Conservation (phyloP, 202 grass and related monocot species). For the Carex arenaria region DNA sequence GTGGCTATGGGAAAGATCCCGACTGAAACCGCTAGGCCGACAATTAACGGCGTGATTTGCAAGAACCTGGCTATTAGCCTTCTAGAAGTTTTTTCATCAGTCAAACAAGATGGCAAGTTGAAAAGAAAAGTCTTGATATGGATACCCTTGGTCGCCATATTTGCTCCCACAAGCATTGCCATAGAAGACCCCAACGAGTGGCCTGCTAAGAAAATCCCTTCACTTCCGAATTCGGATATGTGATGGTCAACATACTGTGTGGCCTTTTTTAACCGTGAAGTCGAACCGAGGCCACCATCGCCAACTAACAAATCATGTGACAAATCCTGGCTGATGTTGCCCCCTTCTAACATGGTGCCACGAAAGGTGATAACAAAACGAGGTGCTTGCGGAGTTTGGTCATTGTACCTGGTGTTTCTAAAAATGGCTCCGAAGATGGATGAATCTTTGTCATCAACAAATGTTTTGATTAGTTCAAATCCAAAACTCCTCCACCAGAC, state of each 20-base stretch:
- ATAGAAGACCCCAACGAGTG: conserved; percentile 26
- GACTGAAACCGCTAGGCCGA: conserved; percentile 1
- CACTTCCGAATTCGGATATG: conserved; percentile 17
- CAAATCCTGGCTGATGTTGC: conserved; percentile 10
- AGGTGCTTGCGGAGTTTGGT: conserved; percentile 22
- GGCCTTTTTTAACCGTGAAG: conserved; percentile 17
- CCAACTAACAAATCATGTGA: conserved; percentile 17
- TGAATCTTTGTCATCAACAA: conserved; percentile 16
- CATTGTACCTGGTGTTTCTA: conserved; percentile 15
- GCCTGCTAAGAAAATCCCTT: conserved; percentile 17
- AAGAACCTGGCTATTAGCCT: conserved; percentile 26
- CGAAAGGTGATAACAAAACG: conserved; percentile 18
- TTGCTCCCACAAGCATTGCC: conserved; percentile 20
- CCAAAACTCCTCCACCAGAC: conserved; percentile 16
- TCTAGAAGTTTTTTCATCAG: conserved; percentile 23
- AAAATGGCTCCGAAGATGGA: conserved; percentile 21
- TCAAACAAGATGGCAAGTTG: conserved; percentile 24
- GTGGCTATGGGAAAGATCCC: conserved; percentile 20
- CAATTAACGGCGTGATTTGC: conserved; percentile 18
- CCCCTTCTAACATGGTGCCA: conserved; percentile 23
- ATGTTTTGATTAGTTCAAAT: conserved; percentile 22
- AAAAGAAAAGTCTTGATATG: conserved; percentile 25
- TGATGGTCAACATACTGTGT: background rate
- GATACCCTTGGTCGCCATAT: conserved; percentile 10
- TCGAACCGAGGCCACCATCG: conserved; percentile 19